Percentiles rank a stretch among this genome's conserved stretches.
These are phyloP conservation scores for Carex scoparia DNA, from an alignment of 176 grass and related monocot species.

Conservation along the genomic window DNA sequence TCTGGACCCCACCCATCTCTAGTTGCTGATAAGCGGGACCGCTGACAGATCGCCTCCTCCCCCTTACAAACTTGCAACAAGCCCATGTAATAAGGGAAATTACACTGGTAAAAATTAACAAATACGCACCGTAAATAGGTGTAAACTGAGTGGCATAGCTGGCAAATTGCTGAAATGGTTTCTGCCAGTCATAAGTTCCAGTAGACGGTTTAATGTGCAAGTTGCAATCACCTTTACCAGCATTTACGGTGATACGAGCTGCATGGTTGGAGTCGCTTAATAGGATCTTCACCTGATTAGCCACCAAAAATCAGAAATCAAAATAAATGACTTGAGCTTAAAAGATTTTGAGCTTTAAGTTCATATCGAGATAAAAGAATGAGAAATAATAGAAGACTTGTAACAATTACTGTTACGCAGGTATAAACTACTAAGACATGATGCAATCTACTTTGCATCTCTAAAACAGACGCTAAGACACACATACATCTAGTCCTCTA, in stretches of 20 bases:
- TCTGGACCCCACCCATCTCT: conserved; percentile 59
- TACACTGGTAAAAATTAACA: conserved; percentile 51
- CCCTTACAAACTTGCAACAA: conserved; percentile 63
- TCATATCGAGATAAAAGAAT: not conserved
- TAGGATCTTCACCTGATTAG: conserved; percentile 42
- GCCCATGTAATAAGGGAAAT: conserved; percentile 40
- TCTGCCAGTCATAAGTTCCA: conserved; percentile 44
- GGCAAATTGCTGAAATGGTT: conserved; percentile 44
- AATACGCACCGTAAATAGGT: conserved; percentile 72
- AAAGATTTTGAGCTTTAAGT: not conserved
- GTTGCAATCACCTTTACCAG: conserved; percentile 31
- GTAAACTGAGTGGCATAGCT: conserved; percentile 48
- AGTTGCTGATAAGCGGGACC: conserved; percentile 63
- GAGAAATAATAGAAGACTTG: not conserved
- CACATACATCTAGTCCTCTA: not conserved
- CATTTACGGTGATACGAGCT: conserved; percentile 41
- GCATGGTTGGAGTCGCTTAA: conserved; percentile 21
- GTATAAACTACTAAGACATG: not conserved
- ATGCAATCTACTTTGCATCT: not conserved
- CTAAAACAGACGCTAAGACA: not conserved
- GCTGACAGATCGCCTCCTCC: conserved; percentile 2
- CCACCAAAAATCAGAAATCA: conserved; percentile 21
- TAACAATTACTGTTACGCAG: not conserved
- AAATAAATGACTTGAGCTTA: not conserved
- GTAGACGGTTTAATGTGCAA: conserved; percentile 22